Evolutionary conservation across 169 alveolate genomes (phyloP), one percentile per base, ranked within the genome.

Genomic region (Perkinsus olseni): DNA sequence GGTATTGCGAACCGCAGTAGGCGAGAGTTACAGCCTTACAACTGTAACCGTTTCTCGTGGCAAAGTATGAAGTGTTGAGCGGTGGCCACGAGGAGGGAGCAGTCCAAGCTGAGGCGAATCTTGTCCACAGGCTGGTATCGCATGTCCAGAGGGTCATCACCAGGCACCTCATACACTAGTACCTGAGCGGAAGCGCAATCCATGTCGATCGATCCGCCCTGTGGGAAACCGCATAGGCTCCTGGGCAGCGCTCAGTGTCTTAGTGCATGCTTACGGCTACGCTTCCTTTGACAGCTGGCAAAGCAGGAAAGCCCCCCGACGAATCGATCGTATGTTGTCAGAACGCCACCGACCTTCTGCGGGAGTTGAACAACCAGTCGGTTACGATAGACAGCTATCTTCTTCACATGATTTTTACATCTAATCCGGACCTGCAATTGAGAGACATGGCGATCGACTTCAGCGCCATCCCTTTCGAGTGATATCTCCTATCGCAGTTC

Each of bases 331-430:
- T 3, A 6, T 11, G 11, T 6, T 40, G 11, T 3, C 50, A 40
- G 97, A 95, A 24, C 96, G 93, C 21, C n/a, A n/a, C n/a, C n/a
- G n/a, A 97, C 95, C 95, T 96, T 96, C 91, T 97, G 98, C 36
- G 97, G 96, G 74, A 98, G 96, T 93, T 97, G 97, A 36, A 97
- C 98, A 6, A 99, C 99, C 17, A 98, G 96, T 92, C 98, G 96
- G 92, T 97, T 98, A 62, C 97, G 98, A 93, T 97, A 98, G 24
- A 98, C 98, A 0, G 99, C 98, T 39, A 98, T 97, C 95, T 97
- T 97, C 95, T 97, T 97, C 62, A 98, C 98, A 91, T 97, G 96
- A 92, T 97, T 98, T 94, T 98, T 96, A 93, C 98, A 97, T 95
- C 98, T 97, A 37, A 97, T 96, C 38, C 97, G 96, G 13, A 91